A percentile compares a stretch with the other conserved stretches of the same genome.
These are phyloP conservation scores for Podospora didyma DNA, from an alignment of 495 filamentous ascomycete genomes.

Conservation along the genomic window DNA sequence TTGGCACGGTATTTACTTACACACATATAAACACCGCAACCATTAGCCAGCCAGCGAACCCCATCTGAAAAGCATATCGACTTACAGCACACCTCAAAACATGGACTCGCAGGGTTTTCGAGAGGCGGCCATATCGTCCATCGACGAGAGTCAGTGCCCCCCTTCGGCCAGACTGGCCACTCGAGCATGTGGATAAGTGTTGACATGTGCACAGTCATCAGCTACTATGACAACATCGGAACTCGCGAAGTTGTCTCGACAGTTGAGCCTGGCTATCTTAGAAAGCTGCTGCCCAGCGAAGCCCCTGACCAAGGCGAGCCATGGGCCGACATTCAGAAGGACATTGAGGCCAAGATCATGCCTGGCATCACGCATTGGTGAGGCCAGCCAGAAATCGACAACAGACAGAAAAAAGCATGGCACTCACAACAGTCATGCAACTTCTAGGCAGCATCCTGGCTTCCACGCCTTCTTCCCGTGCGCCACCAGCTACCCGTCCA, in stretches of 20 bases:
- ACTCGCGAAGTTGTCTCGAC: constrained; percentile 69
- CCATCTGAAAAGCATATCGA: not conserved
- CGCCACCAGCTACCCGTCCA: constrained; percentile 73
- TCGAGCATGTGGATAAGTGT: not conserved
- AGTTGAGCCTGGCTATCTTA: constrained; percentile 83
- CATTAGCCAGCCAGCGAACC: too few relatives aligned
- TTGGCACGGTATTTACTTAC: too few relatives aligned
- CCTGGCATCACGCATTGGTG: constrained; percentile 93
- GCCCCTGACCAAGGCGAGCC: constrained; percentile 70
- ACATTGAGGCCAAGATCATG: constrained; percentile 85
- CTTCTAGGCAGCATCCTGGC: constrained; percentile 67
- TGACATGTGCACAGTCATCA: constrained; percentile 62
- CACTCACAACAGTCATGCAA: too few relatives aligned
- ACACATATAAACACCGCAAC: too few relatives aligned
- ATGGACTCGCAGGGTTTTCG: constrained; percentile 87
- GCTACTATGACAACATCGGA: constrained; percentile 75
- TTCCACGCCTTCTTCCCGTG: constrained; percentile 98
- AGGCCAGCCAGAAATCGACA: too few relatives aligned
- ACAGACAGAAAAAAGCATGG: too few relatives aligned
- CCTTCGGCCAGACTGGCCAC: constrained; percentile 1
- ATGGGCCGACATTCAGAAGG: constrained; percentile 77
- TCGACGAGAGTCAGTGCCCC: constrained; percentile 71
- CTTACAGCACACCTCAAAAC: not conserved
- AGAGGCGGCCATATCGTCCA: constrained; percentile 72
- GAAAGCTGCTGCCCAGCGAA: constrained; percentile 67